These are phyloP conservation scores for Trypanosoma mega DNA, from an alignment of 208 protist species.

Conservation along the genomic window DNA sequence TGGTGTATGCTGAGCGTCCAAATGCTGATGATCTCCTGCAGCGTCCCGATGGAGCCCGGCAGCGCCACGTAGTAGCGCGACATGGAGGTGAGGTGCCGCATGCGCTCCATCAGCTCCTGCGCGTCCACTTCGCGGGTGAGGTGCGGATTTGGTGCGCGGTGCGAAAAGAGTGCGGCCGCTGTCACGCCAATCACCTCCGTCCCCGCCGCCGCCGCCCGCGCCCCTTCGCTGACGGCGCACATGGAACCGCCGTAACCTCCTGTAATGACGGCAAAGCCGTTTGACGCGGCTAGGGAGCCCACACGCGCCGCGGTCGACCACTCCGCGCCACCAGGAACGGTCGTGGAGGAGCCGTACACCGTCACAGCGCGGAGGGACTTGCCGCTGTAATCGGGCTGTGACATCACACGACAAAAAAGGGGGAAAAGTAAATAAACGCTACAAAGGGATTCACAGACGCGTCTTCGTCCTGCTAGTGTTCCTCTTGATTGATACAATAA, in stretches of 20 bases:
- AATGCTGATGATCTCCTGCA: constrained; percentile 69
- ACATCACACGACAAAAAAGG: constrained; percentile 8
- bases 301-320: constrained; percentile 52
- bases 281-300: constrained; percentile 38
- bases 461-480: no score
- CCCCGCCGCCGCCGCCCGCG: constrained; percentile 26
- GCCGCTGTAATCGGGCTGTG: constrained; percentile 22
- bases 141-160: constrained; percentile 50
- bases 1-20: constrained; percentile 52
- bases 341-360: constrained; percentile 70
- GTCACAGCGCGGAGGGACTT: constrained; percentile 34
- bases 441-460: no score
- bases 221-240: constrained; percentile 72
- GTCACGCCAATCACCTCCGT: constrained; percentile 60
- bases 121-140: constrained; percentile 46
- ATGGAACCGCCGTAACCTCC: constrained; percentile 78
- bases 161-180: constrained; percentile 50
- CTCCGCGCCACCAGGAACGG: constrained; percentile 33
- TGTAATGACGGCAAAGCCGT: constrained; percentile 56
- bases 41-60: constrained; percentile 59
- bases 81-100: constrained; percentile 57
- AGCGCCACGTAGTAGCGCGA: constrained; percentile 66
- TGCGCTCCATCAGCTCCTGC: constrained; percentile 49
- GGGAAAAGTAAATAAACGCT: not conserved
- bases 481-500: no score